Evolutionary conservation across 2,329 filamentous ascomycete genomes (phyloP).

Genomic region (Harringtonia lauricola): DNA sequence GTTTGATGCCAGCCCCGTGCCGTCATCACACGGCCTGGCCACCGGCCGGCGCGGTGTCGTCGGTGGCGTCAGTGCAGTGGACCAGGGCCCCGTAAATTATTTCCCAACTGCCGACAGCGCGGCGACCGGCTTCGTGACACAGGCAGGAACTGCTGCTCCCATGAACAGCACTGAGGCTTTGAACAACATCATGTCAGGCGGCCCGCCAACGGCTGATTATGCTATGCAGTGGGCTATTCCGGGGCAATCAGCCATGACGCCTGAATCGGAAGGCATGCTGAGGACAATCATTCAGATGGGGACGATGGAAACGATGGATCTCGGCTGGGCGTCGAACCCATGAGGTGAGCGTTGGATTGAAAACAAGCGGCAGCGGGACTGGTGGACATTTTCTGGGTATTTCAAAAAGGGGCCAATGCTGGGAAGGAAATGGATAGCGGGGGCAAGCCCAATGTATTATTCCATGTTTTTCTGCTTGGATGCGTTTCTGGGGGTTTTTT

Average conservation of each 20-base stretch:
- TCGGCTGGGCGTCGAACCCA: conserved; percentile 29
- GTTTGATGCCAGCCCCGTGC: conserved; percentile 33
- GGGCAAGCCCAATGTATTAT: too few species aligned
- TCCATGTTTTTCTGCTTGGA: too few species aligned
- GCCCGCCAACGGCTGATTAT: conserved; percentile 25
- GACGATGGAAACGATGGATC: conserved; percentile 50
- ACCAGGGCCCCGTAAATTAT: conserved; percentile 24
- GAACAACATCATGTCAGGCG: conserved; percentile 12
- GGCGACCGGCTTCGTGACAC: conserved; percentile 15
- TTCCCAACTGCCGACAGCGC: conserved; percentile 20
- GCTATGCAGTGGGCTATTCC: conserved; percentile 33
- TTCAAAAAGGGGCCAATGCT: too few species aligned
- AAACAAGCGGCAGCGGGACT: too few species aligned
- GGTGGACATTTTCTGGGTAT: too few species aligned
- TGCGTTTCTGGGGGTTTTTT: too few species aligned
- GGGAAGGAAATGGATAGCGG: too few species aligned
- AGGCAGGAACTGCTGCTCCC: neutral
- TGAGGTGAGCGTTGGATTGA: neutral
- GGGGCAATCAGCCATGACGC: conserved; percentile 36
- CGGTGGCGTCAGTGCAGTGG: conserved; percentile 16
- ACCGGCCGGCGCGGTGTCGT: conserved; percentile 6
- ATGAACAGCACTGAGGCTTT: neutral
- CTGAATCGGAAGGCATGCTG: conserved; percentile 45
- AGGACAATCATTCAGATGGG: conserved; percentile 47
- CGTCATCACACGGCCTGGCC: neutral